Evolutionary conservation across 1,284 basidiomycete species (phyloP), one percentile per base, ranked within the genome.

Genomic region (Marasmius fiardii): DNA sequence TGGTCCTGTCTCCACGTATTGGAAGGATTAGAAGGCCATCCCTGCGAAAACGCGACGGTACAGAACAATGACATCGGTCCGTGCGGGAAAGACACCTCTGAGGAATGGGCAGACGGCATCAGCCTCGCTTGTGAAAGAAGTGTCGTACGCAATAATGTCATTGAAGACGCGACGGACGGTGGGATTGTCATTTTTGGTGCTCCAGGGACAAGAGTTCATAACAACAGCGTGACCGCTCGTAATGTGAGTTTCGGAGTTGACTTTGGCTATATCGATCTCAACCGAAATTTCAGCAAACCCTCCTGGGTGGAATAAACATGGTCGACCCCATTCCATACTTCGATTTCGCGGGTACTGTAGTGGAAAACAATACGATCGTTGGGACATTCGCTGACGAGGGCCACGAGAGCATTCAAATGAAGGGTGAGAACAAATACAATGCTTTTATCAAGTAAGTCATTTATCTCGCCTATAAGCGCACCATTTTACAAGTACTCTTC

Each of bases 141-240:
- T 58, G 61, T 82, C 37, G 79, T 94, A 34, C 80, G 80, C 53
- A 85, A 88, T 63, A 95, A 94, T 68, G 77, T 82, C 68, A 75
- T 95, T 53, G 78, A 81, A 60, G 82, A 80, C 56, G 78, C 92
- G 3, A 93, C 92, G 1, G 92, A 94, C 65, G 90, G 89, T 10
- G 90, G 86, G 2, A 89, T 93, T 53, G 92, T 93, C 1, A 63
- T 94, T 2, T 94, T 94, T 63, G 92, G 91, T n/a, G 73, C 90
- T 1, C 90, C 90, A 1, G 89, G 86, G 1, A 85, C 85, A 1
- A 74, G 80, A 44, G 82, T 94, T n/a, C 80, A 86, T 59, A 76
- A 77, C 54, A 78, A 77, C 56, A 90, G 86, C 0, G 86, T 93
- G 60, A 85, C 80, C 77, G 79, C 88, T 5, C 74, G 83, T 43